phyloP scores from a whole-genome alignment of 1,139 yeast species.

The Eremothecium coryli region DNA sequence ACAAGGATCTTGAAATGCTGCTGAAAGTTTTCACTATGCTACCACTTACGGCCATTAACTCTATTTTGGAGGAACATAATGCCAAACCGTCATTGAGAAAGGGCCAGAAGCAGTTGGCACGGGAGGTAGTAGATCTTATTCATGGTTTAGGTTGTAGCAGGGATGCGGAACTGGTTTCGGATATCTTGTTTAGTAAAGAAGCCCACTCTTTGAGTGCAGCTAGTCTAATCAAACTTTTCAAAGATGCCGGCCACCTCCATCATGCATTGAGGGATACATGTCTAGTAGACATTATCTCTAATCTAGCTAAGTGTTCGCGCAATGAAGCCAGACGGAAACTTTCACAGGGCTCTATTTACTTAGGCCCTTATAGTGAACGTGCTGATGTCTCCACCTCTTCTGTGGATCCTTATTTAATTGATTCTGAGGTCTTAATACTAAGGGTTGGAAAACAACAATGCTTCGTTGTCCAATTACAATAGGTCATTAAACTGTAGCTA shows the following conservation, averaged over 20 bases:
- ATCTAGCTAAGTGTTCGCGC: constrained; percentile 38
- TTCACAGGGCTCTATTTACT: constrained; percentile 61
- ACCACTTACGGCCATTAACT: constrained; percentile 51
- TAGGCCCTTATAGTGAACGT: constrained; percentile 56
- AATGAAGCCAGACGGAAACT: constrained; percentile 57
- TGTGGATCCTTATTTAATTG: constrained; percentile 50
- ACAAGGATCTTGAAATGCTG: constrained; percentile 61
- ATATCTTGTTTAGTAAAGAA: constrained; percentile 56
- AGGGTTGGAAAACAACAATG: constrained; percentile 70
- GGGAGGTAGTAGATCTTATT: constrained; percentile 76
- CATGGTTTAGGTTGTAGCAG: constrained; percentile 73
- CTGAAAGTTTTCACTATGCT: constrained; percentile 72
- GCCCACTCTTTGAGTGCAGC: constrained; percentile 44
- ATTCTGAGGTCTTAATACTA: constrained; percentile 50
- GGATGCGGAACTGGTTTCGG: constrained; percentile 53
- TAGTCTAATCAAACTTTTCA: constrained; percentile 50
- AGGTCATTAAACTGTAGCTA: too few species aligned
- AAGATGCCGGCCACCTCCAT: constrained; percentile 50
- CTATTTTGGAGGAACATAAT: constrained; percentile 43
- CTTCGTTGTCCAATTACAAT: constrained; percentile 41
- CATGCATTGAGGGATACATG: constrained; percentile 32
- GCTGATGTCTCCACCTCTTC: constrained; percentile 33
- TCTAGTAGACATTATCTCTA: constrained; percentile 28
- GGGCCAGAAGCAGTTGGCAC: constrained; percentile 72
- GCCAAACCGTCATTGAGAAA: constrained; percentile 51